Conservation (phyloP, 352 stramenopile genomes). For the Pythium catenulatum region DNA sequence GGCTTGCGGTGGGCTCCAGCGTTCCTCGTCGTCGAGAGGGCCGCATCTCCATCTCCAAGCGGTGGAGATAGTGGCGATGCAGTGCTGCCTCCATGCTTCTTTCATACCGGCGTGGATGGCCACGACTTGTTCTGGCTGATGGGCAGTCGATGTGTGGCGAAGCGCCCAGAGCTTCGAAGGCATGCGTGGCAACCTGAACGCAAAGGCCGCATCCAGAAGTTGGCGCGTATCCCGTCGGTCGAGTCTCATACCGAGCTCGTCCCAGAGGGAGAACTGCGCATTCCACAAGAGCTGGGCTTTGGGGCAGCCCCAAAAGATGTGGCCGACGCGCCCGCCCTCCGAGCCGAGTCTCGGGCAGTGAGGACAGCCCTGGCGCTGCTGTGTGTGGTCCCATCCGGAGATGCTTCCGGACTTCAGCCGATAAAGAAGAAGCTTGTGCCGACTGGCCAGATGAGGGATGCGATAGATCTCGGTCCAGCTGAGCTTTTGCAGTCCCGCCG, state of each 20-base stretch:
- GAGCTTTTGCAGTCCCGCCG: neutral
- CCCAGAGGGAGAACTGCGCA: neutral
- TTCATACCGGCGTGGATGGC: too few species aligned
- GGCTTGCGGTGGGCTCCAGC: too few species aligned
- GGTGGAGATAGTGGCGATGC: too few species aligned
- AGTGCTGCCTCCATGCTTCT: too few species aligned
- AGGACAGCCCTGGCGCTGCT: slow-evolving; percentile 1
- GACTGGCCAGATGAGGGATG: too few species aligned
- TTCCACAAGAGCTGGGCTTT: neutral
- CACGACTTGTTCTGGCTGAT: too few species aligned
- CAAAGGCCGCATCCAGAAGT: slow-evolving; percentile 6
- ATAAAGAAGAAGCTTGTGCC: neutral
- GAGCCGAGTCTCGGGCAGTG: neutral
- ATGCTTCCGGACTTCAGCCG: neutral
- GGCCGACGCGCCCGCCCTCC: neutral
- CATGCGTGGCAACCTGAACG: neutral
- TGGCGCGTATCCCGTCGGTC: neutral
- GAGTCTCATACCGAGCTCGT: neutral
- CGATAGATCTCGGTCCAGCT: too few species aligned
- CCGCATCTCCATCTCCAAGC: too few species aligned
- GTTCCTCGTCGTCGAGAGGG: too few species aligned
- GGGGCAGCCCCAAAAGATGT: slow-evolving; percentile 26
- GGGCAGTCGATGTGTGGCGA: too few species aligned
- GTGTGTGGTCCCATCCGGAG: neutral
- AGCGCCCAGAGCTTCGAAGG: neutral